These are phyloP conservation scores for Fragilaria radians DNA, from an alignment of 108 stramenopile species.

Conservation along the genomic window DNA sequence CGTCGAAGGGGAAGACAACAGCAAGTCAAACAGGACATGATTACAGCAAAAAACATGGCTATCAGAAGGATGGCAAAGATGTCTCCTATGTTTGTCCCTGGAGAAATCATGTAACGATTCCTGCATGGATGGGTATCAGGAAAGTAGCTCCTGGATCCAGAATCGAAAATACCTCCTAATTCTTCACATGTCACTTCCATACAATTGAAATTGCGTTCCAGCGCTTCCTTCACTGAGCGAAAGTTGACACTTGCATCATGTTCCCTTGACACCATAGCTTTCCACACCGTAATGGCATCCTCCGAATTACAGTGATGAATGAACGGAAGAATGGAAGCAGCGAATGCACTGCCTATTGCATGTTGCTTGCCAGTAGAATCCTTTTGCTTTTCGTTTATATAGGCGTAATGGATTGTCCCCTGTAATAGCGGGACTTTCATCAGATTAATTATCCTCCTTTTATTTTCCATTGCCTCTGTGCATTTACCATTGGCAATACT, in stretches of 20 bases:
- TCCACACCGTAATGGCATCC: constrained; percentile 58
- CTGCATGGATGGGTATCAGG: constrained; percentile 19
- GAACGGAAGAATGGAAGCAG: constrained; percentile 62
- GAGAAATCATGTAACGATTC: background rate
- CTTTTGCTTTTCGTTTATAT: constrained; percentile 20
- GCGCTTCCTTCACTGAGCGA: constrained; percentile 48
- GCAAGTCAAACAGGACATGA: too few species aligned
- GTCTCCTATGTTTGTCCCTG: background rate
- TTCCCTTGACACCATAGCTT: constrained; percentile 24
- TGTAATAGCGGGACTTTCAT: constrained; percentile 76
- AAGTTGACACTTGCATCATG: constrained; percentile 38
- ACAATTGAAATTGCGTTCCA: constrained; percentile 54
- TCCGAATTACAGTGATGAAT: constrained; percentile 37
- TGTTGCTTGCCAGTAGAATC: constrained; percentile 34
- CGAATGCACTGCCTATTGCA: constrained; percentile 67
- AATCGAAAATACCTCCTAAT: constrained; percentile 58
- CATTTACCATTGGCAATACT: constrained; percentile 45
- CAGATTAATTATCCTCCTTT: constrained; percentile 37
- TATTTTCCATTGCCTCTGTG: constrained; percentile 27
- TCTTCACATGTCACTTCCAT: constrained; percentile 54
- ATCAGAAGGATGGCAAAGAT: background rate
- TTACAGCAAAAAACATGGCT: too few species aligned
- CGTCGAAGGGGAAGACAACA: background rate
- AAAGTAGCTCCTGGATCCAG: constrained; percentile 13
- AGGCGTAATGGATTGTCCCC: constrained; percentile 62